A percentile compares a stretch with the other conserved stretches of the same genome.
Evolutionary conservation across 768 basidiomycete species (phyloP).

Genomic region (Leccinellum luteum): DNA sequence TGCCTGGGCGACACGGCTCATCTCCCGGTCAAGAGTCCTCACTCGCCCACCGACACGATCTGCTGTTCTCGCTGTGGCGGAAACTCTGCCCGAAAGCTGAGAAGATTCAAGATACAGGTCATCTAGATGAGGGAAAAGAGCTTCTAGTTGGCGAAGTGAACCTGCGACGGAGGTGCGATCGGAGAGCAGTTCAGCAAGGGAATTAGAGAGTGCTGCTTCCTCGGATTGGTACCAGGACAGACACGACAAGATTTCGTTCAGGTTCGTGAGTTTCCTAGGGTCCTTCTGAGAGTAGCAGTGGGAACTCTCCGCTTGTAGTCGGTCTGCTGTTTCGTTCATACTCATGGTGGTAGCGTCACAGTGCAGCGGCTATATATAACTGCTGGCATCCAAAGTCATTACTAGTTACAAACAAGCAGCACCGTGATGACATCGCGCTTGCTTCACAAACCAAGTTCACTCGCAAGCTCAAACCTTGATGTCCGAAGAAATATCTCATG

Average conservation of each 20-base stretch:
- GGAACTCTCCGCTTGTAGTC: slow-evolving; percentile 6
- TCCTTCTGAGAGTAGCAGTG: slow-evolving; percentile 14
- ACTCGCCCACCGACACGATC: slow-evolving; percentile 93
- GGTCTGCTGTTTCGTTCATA: slow-evolving; percentile 10
- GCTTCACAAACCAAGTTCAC: not conserved
- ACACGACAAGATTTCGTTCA: slow-evolving; percentile 71
- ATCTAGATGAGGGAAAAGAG: slow-evolving; percentile 61
- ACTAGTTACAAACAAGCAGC: too few relatives aligned
- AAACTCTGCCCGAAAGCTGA: slow-evolving; percentile 55
- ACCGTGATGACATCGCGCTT: too few relatives aligned
- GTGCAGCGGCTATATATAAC: too few relatives aligned
- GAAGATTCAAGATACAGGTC: slow-evolving; percentile 57
- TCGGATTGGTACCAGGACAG: slow-evolving; percentile 73
- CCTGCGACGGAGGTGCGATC: slow-evolving; percentile 61
- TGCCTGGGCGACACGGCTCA: slow-evolving; percentile 84
- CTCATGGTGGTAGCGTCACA: slow-evolving; percentile 15
- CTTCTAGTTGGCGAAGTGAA: slow-evolving; percentile 60
- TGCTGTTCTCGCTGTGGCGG: slow-evolving; percentile 72
- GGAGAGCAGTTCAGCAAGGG: slow-evolving; percentile 68
- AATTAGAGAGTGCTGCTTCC: slow-evolving; percentile 72
- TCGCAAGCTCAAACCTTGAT: slow-evolving; percentile 12
- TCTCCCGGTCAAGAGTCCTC: slow-evolving; percentile 86
- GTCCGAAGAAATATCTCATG: slow-evolving; percentile 38
- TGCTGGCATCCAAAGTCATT: too few relatives aligned
- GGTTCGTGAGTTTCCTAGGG: slow-evolving; percentile 48